Base-by-base conservation (phyloP, 345 rosid genomes). In the Salix viminalis region DNA sequence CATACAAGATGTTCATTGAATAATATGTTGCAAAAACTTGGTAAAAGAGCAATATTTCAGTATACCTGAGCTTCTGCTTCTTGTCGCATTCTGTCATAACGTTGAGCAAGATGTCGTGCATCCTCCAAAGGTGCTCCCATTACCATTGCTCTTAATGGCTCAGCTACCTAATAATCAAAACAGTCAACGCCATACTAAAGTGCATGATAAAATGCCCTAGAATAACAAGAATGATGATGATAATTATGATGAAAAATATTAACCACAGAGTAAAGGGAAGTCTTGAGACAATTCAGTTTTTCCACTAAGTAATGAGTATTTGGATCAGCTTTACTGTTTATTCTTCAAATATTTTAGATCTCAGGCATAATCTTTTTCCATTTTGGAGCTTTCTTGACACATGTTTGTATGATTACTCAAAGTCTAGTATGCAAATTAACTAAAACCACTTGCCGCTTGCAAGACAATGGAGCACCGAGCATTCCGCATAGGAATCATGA, bases 71-170 rank as follows among this genome's bases (percentile, higher is more conserved):
- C 86, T 92, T 94, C 98, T 69, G 94, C 85, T 83, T 94, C 98
- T 79, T 92, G 97, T 72, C 98, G 88, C 91, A 94, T 85, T 78
- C 97, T 85, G 80, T 91, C 97, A 85, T 91, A 94, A n/a, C 95
- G 93, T 72, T 92, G 98, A 67, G 98, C 95, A 86, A 94, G 92
- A 89, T 92, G 97, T 23, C 98, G 88, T 19, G 98, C 98, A 84
- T 94, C 98, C 76, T 92, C 98, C 78, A 94, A 78, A 10, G 97
- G 97, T 78, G 97, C 90, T 82, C 95, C 98, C 90, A 84, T 89
- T 69, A 92, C 93, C 98, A 94, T 94, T 61, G 97, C 92, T 81
- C 97, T 87, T 76, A 94, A 74, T 71, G 98, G 98, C 83, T 94
- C 98, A 68, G 97, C 97, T 66, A 94, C 94, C 98, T 94, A 84